Percentiles rank a stretch among this genome's conserved stretches.
Conservation (phyloP, 1,284 basidiomycete genomes). For the Coniferiporia sulphurascens region DNA sequence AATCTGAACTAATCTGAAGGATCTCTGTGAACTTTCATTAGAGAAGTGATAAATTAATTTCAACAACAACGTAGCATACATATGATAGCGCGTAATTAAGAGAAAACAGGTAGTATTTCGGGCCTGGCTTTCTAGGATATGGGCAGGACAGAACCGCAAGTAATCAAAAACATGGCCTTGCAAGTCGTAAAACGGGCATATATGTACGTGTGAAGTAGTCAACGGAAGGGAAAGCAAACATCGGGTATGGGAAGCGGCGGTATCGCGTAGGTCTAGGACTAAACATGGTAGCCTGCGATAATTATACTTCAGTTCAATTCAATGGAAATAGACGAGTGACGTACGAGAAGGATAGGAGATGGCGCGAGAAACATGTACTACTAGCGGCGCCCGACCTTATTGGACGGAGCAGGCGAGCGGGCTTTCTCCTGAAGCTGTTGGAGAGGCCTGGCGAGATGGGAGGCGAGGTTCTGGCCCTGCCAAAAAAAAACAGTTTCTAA, state of each 20-base stretch:
- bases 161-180: background rate
- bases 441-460: slow-evolving; percentile 14
- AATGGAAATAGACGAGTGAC: background rate
- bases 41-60: too few relatives aligned
- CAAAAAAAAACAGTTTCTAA: background rate
- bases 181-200: background rate
- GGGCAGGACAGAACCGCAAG: background rate
- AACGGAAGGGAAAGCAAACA: background rate
- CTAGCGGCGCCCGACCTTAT: slow-evolving; percentile 9
- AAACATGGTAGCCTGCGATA: background rate
- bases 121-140: background rate
- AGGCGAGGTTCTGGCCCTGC: slow-evolving; percentile 13
- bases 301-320: background rate
- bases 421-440: slow-evolving; percentile 9
- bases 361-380: background rate
- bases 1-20: too few relatives aligned
- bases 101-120: too few relatives aligned
- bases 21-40: too few relatives aligned
- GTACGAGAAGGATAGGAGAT: background rate
- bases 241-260: background rate
- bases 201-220: background rate
- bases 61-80: too few relatives aligned
- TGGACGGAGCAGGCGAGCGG: background rate
- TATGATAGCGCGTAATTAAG: too few relatives aligned
- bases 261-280: background rate